A percentile compares a stretch with the other conserved stretches of the same genome.
These are phyloP conservation scores for Hamigera avellanea DNA, from an alignment of 495 filamentous ascomycete genomes.

Conservation along the genomic window DNA sequence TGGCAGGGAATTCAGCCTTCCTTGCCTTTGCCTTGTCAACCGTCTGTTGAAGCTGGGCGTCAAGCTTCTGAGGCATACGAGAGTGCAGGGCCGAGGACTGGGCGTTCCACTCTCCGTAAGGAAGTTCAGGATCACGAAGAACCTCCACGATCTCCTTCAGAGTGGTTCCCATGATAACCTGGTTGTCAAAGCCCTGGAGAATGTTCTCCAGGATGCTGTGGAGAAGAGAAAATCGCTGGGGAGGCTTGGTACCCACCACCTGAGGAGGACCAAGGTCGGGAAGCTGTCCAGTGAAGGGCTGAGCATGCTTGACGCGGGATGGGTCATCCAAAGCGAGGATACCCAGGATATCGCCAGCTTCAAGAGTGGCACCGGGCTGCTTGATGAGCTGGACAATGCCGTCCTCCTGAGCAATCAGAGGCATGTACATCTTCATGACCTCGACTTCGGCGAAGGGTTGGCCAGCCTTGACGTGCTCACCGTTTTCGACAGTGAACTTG, in stretches of 20 bases:
- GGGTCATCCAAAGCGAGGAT: slow-evolving; percentile 95
- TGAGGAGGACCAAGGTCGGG: slow-evolving; percentile 78
- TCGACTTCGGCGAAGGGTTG: slow-evolving; percentile 96
- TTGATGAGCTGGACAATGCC: slow-evolving; percentile 97
- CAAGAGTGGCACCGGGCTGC: slow-evolving; percentile 94
- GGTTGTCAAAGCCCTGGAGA: slow-evolving; percentile 90
- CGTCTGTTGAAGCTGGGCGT: slow-evolving; percentile 64
- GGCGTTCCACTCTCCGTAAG: slow-evolving; percentile 91
- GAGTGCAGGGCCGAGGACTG: slow-evolving; percentile 92
- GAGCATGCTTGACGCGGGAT: slow-evolving; percentile 89
- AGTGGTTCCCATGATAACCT: slow-evolving; percentile 83
- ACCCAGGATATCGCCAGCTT: slow-evolving; percentile 97
- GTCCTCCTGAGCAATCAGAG: slow-evolving; percentile 90
- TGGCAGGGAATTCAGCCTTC: slow-evolving; percentile 83
- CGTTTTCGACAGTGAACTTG: slow-evolving; percentile 96
- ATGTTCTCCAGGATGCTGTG: slow-evolving; percentile 78
- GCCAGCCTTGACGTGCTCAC: slow-evolving; percentile 84
- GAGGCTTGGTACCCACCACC: slow-evolving; percentile 81
- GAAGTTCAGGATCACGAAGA: slow-evolving; percentile 77
- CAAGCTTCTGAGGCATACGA: slow-evolving; percentile 90
- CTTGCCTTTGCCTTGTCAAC: slow-evolving; percentile 71
- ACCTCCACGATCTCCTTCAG: slow-evolving; percentile 86
- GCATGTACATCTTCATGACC: slow-evolving; percentile 99
- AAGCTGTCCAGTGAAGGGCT: slow-evolving; percentile 89
- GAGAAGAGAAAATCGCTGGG: slow-evolving; percentile 71